Base-by-base conservation (phyloP, 176 grass and related monocot genomes). In the Tuctoria greenei region DNA sequence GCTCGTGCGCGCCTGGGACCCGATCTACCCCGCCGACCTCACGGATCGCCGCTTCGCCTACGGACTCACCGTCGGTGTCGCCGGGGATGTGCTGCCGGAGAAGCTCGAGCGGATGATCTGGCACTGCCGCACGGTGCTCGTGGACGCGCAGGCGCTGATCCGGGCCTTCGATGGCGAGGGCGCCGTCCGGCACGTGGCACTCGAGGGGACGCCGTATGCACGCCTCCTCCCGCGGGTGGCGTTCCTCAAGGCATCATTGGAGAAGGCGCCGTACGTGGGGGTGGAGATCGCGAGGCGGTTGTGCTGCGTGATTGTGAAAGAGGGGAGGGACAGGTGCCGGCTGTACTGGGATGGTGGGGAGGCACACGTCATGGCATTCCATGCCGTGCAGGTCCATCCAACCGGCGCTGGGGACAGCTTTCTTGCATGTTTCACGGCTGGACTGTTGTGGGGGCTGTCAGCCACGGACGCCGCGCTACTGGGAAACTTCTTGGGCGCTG, bases 351-450 rank as follows among this genome's bases (percentile, higher is more conserved):
- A 83, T 69, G 82, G 82, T 6, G 86, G 87, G 20, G 89, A 99
- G 73, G 65, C 88, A 20, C 67, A 62, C 49, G 84, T 95, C 11
- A 47, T 72, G 10, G 89, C 95, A 6, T 99, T 99, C 74, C 80
- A 64, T 3, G 87, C 82, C 21, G 76, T 88, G 18, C 87, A 99
- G 85, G 82, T 99, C 17, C 91, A 99, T 61, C 95, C 95, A 17
- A 99, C 95, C 2, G 95, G 95, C 17, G 95, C 95, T 7, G 91
- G 91, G 5, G 95, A 99, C 66, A 95, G 95, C 71, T 99, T 92
- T 74, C 88, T 99, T 18, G 91, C 89, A 0, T 91, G 95, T 6
- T 92, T 99, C 61, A 80, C 86, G 1, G 47, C 75, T 24, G 95
- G 91, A 20, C 43, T 99, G 78, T 51, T 99, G 25, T 99, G 91